Evolutionary conservation across 495 filamentous ascomycete species (phyloP), one percentile per base, ranked within the genome.

Genomic region (Daldinia childiae): DNA sequence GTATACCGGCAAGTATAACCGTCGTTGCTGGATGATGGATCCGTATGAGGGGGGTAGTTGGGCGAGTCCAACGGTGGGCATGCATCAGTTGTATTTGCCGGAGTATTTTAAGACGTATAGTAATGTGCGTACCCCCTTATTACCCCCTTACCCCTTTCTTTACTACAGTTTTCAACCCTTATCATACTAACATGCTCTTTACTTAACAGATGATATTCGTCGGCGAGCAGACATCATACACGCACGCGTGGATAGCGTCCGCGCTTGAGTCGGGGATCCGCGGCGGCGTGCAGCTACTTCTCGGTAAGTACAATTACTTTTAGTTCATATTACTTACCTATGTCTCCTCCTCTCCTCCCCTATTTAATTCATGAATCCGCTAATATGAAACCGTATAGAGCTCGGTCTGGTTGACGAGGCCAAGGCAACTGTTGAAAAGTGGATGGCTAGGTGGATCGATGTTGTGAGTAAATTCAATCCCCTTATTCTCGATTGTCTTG

Each of bases 181-280:
- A 29, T 29, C 36, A 27, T 51, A 14, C 48, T 51, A 4, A 55
- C 27, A 32, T 12, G 32, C 5, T 17, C 17, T 27, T 17, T 29
- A 6, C 15, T 0, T 45, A 8, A 8, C 61, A 87, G 72, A 87
- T 88, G 39, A 86, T 92, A 39, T 91, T 91, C 58, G 81, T 91
- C 4, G 90, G 90, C 15, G 90, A 92, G 78, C 90, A 91, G 74
- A 92, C 90, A 0, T 87, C 85, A 52, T 91, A 90, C 77, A 91
- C 90, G n/a, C 90, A 91, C 73, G 89, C 89, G 4, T 92, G 90
- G 90, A 91, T 92, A 52, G 87, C 89, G 26, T 86, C 85, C 3
- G 90, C 90, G 6, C 76, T 92, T 29, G 90, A 92, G 74, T 88
- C 86, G 19, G 90, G 87, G 0, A 88, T 91, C 21, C 79, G 90